Conservation (phyloP, 345 rosid species). For the Leavenworthia alabamica region DNA sequence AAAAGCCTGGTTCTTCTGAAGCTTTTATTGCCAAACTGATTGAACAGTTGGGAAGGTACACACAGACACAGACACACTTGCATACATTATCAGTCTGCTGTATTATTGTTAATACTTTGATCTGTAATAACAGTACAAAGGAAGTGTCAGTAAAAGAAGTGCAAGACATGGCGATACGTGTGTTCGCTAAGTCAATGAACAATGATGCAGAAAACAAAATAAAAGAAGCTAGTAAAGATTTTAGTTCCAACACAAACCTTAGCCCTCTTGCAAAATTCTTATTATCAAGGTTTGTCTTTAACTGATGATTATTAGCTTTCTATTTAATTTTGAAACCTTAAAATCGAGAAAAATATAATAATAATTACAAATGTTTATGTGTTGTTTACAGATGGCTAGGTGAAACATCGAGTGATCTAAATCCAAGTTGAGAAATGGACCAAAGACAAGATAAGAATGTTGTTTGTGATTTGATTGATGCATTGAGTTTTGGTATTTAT, state of each 20-base stretch:
- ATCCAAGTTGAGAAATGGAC: constrained; percentile 42
- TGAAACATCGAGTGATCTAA: constrained; percentile 65
- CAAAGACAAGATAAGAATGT: constrained; percentile 16
- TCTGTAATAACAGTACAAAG: constrained; percentile 63
- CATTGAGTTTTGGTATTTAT: constrained; percentile 50
- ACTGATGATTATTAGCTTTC: neutral
- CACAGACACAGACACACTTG: no score
- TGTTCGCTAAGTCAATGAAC: constrained; percentile 39
- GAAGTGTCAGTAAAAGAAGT: constrained; percentile 65
- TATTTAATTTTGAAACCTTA: neutral
- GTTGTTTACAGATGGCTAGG: constrained; percentile 63
- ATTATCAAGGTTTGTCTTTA: constrained; percentile 91
- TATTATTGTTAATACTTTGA: neutral
- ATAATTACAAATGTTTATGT: neutral
- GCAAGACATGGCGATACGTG: constrained; percentile 58
- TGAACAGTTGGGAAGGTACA: constrained; percentile 65
- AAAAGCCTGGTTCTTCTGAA: constrained; percentile 82
- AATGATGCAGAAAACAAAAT: constrained; percentile 52
- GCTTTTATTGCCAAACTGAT: constrained; percentile 62
- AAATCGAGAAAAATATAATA: no score
- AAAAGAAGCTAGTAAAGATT: constrained; percentile 66
- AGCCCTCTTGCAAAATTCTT: constrained; percentile 91
- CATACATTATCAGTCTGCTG: neutral
- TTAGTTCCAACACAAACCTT: constrained; percentile 54
- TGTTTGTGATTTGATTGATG: constrained; percentile 32